A percentile compares a stretch with the other conserved stretches of the same genome.
These are phyloP conservation scores for Phytophthora pinifolia DNA, from an alignment of 352 stramenopile species.

Conservation along the genomic window DNA sequence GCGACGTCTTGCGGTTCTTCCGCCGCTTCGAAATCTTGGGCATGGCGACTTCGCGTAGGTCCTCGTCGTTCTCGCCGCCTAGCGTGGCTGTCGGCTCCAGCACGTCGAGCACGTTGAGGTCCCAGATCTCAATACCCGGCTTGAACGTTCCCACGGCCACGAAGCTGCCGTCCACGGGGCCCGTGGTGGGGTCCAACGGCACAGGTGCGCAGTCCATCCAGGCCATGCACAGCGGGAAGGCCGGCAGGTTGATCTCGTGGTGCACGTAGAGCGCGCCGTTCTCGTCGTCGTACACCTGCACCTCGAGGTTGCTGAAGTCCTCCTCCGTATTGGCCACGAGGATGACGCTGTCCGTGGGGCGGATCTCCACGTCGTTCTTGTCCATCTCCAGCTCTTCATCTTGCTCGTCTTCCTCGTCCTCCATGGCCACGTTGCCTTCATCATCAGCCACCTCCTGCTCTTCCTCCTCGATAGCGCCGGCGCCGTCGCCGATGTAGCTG, in stretches of 20 bases:
- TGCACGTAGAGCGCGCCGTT: conserved; percentile 98
- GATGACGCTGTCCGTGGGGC: conserved; percentile 93
- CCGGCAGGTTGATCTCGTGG: conserved; percentile 99
- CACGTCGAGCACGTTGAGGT: conserved; percentile 98
- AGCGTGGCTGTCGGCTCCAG: conserved; percentile 96
- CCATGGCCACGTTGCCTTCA: conserved; percentile 53
- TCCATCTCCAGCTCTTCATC: conserved; percentile 75
- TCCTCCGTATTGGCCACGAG: conserved; percentile 97
- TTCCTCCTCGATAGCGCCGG: conserved; percentile 43
- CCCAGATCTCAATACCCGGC: conserved; percentile 99
- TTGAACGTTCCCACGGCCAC: conserved; percentile 99
- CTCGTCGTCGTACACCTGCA: conserved; percentile 98
- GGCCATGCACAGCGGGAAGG: conserved; percentile 97
- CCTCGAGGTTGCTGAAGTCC: conserved; percentile 98
- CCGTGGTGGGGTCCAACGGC: conserved; percentile 53
- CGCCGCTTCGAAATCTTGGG: conserved; percentile 74
- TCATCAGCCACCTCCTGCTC: conserved; percentile 40
- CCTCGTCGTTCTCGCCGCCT: conserved; percentile 90
- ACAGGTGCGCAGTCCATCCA: conserved; percentile 94
- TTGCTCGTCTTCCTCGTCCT: conserved; percentile 57
- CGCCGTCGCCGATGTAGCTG: conserved; percentile 60
- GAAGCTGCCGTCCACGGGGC: conserved; percentile 93
- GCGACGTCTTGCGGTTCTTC: conserved; percentile 64
- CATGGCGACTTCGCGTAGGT: conserved; percentile 77
- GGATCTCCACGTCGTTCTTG: conserved; percentile 94